Evolutionary conservation across 306 rosid genomes (phyloP).

Genomic region (Mucuna pruriens): DNA sequence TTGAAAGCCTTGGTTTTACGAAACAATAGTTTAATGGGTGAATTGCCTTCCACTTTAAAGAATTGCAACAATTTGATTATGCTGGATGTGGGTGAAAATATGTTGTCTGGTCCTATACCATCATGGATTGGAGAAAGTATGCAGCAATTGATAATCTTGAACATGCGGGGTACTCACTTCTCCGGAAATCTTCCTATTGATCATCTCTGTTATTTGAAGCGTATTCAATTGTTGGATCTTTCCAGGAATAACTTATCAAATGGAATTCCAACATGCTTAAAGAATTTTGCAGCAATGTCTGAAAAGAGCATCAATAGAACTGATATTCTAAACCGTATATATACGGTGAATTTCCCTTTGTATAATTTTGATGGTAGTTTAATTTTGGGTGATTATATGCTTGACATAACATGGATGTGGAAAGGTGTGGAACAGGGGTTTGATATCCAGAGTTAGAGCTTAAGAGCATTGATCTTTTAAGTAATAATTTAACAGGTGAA

Average conservation of each 20-base stretch:
- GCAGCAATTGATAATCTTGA: not conserved
- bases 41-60: slow-evolving; percentile 21
- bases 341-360: too few species aligned
- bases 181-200: not conserved
- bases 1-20: not conserved
- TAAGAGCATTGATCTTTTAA: not conserved
- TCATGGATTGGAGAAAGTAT: slow-evolving; percentile 35
- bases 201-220: not conserved
- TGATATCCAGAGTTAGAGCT: slow-evolving; percentile 30
- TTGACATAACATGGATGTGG: not conserved
- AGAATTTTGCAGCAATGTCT: slow-evolving; percentile 13
- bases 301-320: not conserved
- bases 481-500: not conserved
- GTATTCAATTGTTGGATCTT: not conserved
- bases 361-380: too few species aligned
- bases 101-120: not conserved
- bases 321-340: too few species aligned
- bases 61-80: not conserved
- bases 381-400: not conserved
- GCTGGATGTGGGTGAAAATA: slow-evolving; percentile 15
- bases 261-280: not conserved
- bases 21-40: slow-evolving; percentile 25
- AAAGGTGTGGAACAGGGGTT: slow-evolving; percentile 30
- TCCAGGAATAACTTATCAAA: not conserved
- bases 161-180: not conserved